These are phyloP conservation scores for Funneliformis mosseae DNA, from an alignment of 192 early-diverging fungal genomes.

Conservation along the genomic window DNA sequence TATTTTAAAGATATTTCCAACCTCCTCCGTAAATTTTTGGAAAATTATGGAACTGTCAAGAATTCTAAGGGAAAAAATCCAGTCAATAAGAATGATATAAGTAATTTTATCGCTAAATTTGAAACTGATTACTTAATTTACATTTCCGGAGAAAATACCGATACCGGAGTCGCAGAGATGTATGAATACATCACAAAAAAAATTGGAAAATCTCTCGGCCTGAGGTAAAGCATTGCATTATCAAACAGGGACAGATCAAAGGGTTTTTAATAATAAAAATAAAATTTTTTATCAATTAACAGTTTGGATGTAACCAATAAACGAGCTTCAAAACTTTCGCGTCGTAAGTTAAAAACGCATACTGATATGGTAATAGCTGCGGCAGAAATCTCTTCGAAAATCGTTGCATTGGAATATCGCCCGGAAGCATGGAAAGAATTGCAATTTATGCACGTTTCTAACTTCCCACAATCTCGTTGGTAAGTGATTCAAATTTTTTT, in stretches of 20 bases:
- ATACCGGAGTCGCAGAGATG: conserved; percentile 9
- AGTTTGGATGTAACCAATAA: background rate
- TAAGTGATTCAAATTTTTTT: conserved; percentile 27
- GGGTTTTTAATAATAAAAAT: background rate
- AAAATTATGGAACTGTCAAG: background rate
- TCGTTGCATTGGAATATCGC: conserved; percentile 50
- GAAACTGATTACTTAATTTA: conserved; percentile 14
- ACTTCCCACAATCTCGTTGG: conserved; percentile 54
- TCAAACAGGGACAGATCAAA: background rate
- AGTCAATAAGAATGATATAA: background rate
- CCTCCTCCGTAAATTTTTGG: conserved; percentile 19
- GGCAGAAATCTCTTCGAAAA: conserved; percentile 43
- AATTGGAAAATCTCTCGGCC: conserved; percentile 15
- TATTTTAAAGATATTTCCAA: conserved; percentile 29
- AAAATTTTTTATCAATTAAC: background rate
- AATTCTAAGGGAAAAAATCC: background rate
- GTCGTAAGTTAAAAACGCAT: conserved; percentile 19
- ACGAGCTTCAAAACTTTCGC: background rate
- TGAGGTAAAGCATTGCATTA: background rate
- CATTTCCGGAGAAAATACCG: background rate
- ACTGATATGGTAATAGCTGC: conserved; percentile 20
- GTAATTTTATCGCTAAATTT: background rate
- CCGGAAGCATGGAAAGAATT: conserved; percentile 59
- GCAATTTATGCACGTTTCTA: conserved; percentile 58
- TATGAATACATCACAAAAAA: conserved; percentile 39